Percentiles rank a stretch among this genome's conserved stretches.
Evolutionary conservation across 2,329 filamentous ascomycete species (phyloP).

Genomic region (Fusarium austroafricanum): DNA sequence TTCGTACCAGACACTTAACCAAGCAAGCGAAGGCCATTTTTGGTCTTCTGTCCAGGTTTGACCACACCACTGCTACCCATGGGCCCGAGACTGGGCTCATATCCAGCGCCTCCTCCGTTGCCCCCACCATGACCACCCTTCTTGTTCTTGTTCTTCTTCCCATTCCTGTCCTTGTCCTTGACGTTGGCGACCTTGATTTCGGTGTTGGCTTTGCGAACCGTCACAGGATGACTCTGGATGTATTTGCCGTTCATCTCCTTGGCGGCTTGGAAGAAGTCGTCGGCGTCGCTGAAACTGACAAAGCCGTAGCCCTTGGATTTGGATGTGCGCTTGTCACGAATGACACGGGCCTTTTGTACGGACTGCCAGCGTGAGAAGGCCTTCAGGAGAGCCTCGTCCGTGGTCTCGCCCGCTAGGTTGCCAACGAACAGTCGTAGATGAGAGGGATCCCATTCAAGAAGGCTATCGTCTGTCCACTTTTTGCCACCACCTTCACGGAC

Average conservation of each 20-base stretch:
- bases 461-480: constrained; percentile 87
- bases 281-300: constrained; percentile 92
- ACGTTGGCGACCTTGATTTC: constrained; percentile 85
- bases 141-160: constrained; percentile 54
- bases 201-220: constrained; percentile 87
- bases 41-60: constrained; percentile 75
- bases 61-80: constrained; percentile 63
- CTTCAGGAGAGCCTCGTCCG: constrained; percentile 93
- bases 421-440: constrained; percentile 97
- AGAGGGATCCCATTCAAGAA: constrained; percentile 95
- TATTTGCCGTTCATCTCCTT: constrained; percentile 99
- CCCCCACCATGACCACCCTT: constrained; percentile 48
- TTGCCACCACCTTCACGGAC: constrained; percentile 89
- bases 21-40: constrained; percentile 71
- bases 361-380: constrained; percentile 90
- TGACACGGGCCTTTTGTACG: constrained; percentile 90
- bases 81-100: constrained; percentile 65
- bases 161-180: constrained; percentile 65
- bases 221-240: constrained; percentile 94
- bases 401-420: constrained; percentile 96
- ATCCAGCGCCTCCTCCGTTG: constrained; percentile 50
- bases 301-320: constrained; percentile 98
- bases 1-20: constrained; percentile 54
- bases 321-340: constrained; percentile 93
- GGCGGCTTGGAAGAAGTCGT: constrained; percentile 95